Percentiles rank a stretch among this genome's conserved stretches.
phyloP scores from a whole-genome alignment of 768 basidiomycete species.

The Auricularia sp. region DNA sequence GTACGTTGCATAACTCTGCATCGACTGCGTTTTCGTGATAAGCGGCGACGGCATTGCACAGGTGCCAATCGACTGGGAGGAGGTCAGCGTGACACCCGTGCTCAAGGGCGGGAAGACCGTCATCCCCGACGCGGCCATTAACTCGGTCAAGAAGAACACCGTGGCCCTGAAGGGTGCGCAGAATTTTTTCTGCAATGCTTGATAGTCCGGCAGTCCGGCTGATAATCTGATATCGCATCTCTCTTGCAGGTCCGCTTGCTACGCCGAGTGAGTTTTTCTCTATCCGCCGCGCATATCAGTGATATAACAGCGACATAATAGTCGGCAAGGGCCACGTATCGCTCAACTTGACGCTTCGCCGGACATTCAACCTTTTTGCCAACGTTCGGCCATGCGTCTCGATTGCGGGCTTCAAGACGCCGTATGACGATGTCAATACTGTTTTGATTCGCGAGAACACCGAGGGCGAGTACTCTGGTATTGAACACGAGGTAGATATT shows the following conservation, averaged over 20 bases:
- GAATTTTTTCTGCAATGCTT: no score
- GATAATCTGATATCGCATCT: constrained; percentile 3
- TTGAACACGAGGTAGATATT: constrained; percentile 82
- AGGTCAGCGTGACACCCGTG: constrained; percentile 92
- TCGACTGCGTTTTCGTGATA: neutral
- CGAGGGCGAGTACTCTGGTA: constrained; percentile 99
- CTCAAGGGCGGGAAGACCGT: constrained; percentile 93
- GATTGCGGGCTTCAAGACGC: constrained; percentile 94
- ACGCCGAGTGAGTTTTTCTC: constrained; percentile 71
- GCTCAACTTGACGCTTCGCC: constrained; percentile 88
- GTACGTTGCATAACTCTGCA: constrained; percentile 29
- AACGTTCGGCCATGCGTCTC: constrained; percentile 96
- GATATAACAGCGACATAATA: constrained; percentile 20
- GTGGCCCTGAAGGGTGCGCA: constrained; percentile 87
- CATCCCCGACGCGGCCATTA: constrained; percentile 87
- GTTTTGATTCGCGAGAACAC: constrained; percentile 99
- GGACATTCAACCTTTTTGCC: constrained; percentile 97
- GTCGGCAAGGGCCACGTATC: constrained; percentile 99
- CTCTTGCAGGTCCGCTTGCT: constrained; percentile 72
- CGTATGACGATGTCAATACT: constrained; percentile 96
- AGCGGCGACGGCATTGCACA: constrained; percentile 20
- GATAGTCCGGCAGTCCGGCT: neutral
- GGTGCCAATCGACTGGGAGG: constrained; percentile 99
- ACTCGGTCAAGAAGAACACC: constrained; percentile 91
- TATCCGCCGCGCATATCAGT: neutral